These are phyloP conservation scores for Endotrypanum monterogeii DNA, from an alignment of 208 protist genomes.

Conservation along the genomic window DNA sequence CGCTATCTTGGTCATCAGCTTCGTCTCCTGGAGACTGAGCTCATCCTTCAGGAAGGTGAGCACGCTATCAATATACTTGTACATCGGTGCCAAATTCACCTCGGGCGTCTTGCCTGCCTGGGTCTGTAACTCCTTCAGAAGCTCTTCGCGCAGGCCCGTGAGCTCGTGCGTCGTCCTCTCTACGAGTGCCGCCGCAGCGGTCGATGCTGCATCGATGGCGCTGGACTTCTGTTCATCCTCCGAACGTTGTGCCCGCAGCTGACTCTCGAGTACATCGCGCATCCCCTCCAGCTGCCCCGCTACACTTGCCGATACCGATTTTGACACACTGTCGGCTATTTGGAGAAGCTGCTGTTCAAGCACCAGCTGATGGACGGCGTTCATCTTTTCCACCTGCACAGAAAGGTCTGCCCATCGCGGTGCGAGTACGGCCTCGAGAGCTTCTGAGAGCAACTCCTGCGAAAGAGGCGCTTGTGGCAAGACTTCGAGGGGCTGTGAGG, in stretches of 20 bases:
- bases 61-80: conserved; percentile 79
- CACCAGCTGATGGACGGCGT: conserved; percentile 28
- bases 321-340: conserved; percentile 32
- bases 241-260: neutral
- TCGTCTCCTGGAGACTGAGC: conserved; percentile 38
- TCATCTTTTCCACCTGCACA: conserved; percentile 28
- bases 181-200: conserved; percentile 11
- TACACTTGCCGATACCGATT: conserved; percentile 23
- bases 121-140: conserved; percentile 46
- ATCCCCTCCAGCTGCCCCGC: conserved; percentile 24
- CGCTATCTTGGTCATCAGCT: conserved; percentile 34
- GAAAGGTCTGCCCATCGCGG: conserved; percentile 42
- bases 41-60: conserved; percentile 62
- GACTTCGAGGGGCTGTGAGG: neutral
- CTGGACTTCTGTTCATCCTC: neutral
- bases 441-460: conserved; percentile 35
- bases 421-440: conserved; percentile 53
- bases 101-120: conserved; percentile 66
- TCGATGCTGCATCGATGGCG: neutral
- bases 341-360: conserved; percentile 32
- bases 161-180: conserved; percentile 28
- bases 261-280: conserved; percentile 1
- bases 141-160: conserved; percentile 38
- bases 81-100: conserved; percentile 79
- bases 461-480: conserved; percentile 17